Evolutionary conservation across 176 grass and related monocot species (phyloP).

Genomic region (Microstegium vimineum): DNA sequence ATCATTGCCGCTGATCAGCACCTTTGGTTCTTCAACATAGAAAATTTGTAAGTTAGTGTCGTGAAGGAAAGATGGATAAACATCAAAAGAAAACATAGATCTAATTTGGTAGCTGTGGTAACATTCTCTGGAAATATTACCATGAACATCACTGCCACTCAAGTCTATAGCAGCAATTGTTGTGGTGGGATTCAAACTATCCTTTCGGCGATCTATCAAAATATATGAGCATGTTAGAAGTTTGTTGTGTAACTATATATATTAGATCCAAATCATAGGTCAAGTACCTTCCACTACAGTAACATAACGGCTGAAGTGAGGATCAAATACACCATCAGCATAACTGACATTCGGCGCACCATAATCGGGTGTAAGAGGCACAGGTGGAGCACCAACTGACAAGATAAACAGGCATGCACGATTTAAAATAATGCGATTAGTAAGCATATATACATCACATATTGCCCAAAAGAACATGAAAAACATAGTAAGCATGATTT

Average conservation of each 20-base stretch:
- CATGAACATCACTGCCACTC: conserved; percentile 32
- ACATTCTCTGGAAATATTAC: conserved; percentile 40
- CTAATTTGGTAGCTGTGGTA: neutral
- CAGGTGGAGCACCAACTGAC: conserved; percentile 43
- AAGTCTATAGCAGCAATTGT: conserved; percentile 61
- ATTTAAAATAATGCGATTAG: neutral
- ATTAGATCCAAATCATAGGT: neutral
- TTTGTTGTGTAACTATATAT: conserved; percentile 3
- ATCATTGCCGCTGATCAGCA: conserved; percentile 66
- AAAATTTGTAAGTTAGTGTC: conserved; percentile 20
- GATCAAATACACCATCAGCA: conserved; percentile 93
- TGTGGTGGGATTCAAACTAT: conserved; percentile 71
- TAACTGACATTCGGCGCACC: conserved; percentile 59
- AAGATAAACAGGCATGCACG: conserved; percentile 17
- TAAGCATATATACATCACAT: neutral
- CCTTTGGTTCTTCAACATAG: conserved; percentile 74
- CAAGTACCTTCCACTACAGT: conserved; percentile 83
- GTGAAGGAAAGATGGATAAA: conserved; percentile 4
- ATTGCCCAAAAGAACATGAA: neutral
- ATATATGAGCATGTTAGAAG: conserved; percentile 20
- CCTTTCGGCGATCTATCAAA: conserved; percentile 64
- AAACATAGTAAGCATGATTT: no score
- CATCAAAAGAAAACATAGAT: conserved; percentile 22
- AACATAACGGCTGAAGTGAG: conserved; percentile 78
- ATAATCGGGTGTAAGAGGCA: conserved; percentile 89